Conservation (phyloP, 1,139 yeast species). For the Yamadazyma atmosphaerica region DNA sequence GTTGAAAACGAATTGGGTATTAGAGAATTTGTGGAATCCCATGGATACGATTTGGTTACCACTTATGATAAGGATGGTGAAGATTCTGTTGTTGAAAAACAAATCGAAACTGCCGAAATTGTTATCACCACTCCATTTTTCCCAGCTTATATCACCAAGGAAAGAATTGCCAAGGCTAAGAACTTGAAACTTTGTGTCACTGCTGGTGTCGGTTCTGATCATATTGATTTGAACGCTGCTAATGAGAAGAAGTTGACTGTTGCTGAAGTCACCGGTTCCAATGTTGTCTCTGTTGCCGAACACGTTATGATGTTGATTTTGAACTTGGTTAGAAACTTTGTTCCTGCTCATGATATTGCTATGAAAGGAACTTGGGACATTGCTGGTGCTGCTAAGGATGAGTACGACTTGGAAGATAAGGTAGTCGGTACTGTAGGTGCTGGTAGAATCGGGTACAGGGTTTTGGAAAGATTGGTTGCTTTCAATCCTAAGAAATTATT, state of each 20-base stretch:
- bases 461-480: conserved; percentile 69
- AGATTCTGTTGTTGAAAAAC: conserved; percentile 57
- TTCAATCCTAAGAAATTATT: conserved; percentile 74
- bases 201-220: conserved; percentile 88
- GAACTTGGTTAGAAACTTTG: conserved; percentile 71
- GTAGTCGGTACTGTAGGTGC: conserved; percentile 79
- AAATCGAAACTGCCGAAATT: conserved; percentile 70
- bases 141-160: conserved; percentile 73
- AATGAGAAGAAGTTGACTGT: conserved; percentile 65
- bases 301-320: conserved; percentile 77
- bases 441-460: conserved; percentile 80
- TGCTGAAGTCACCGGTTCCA: conserved; percentile 80
- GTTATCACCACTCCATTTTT: conserved; percentile 83
- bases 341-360: conserved; percentile 75
- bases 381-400: conserved; percentile 73
- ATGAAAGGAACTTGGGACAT: conserved; percentile 69
- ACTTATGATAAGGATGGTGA: conserved; percentile 66
- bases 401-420: conserved; percentile 75
- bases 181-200: conserved; percentile 72
- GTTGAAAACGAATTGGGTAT: conserved; percentile 78
- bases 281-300: conserved; percentile 80
- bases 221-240: conserved; percentile 73
- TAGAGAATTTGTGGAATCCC: conserved; percentile 58
- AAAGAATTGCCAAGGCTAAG: conserved; percentile 68
- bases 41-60: conserved; percentile 68